Evolutionary conservation across 352 stramenopile genomes (phyloP).

Genomic region (Peronospora destructor): DNA sequence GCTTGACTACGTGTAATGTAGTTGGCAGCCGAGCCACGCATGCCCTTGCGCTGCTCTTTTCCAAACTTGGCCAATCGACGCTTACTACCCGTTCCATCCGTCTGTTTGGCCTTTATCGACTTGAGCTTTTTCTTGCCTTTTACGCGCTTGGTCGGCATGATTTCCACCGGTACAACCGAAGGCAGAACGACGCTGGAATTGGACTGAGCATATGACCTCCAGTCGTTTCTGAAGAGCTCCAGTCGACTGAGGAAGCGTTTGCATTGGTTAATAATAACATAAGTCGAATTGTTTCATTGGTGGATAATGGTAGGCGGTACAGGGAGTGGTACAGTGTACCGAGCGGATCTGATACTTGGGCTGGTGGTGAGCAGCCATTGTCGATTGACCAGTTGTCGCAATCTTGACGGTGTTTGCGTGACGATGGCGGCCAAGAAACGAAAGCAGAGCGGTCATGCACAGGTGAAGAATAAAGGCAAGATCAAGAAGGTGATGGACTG

Average conservation of each 20-base stretch:
- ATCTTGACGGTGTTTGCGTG: conserved; percentile 1
- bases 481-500: conserved; percentile 4
- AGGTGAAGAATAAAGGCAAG: conserved; percentile 47
- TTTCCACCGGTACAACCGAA: neutral
- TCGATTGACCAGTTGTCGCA: conserved; percentile 2
- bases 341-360: neutral
- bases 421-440: conserved; percentile 56
- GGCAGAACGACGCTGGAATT: no score
- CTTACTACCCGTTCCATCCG: conserved; percentile 77
- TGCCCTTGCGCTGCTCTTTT: conserved; percentile 82
- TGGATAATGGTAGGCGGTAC: no score
- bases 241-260: neutral
- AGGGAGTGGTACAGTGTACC: conserved; percentile 8
- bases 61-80: conserved; percentile 74
- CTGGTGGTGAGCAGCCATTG: neutral
- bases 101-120: conserved; percentile 86
- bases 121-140: conserved; percentile 89
- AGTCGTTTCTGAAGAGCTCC: conserved; percentile 5
- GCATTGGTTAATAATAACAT: conserved; percentile 28
- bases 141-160: conserved; percentile 82
- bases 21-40: conserved; percentile 80
- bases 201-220: neutral
- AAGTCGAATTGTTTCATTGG: neutral
- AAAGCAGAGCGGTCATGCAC: conserved; percentile 32
- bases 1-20: conserved; percentile 94